phyloP scores from a whole-genome alignment of 2,329 filamentous ascomycete genomes.

The Exophiala aquamarina region DNA sequence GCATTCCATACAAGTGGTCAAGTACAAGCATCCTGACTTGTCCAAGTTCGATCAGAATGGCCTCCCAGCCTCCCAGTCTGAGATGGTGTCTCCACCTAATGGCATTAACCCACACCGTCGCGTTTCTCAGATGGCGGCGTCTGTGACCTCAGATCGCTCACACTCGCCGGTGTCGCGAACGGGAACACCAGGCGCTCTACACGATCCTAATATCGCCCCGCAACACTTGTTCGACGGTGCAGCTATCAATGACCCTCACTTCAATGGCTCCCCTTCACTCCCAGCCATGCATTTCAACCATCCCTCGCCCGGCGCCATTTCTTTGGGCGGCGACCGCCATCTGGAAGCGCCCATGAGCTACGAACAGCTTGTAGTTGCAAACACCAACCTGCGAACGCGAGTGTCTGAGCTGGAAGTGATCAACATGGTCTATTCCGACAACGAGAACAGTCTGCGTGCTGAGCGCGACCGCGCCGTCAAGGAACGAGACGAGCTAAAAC shows the following conservation, averaged over 20 bases:
- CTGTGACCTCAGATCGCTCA: conserved; percentile 71
- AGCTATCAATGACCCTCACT: conserved; percentile 64
- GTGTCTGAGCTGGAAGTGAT: conserved; percentile 95
- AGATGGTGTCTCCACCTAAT: conserved; percentile 57
- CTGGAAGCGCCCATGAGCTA: conserved; percentile 73
- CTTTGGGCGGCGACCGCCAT: conserved; percentile 61
- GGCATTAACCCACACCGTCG: conserved; percentile 60
- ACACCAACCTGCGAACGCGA: conserved; percentile 87
- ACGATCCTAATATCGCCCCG: conserved; percentile 66
- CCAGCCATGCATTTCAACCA: conserved; percentile 53
- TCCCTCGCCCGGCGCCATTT: conserved; percentile 59
- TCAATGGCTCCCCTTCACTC: conserved; percentile 53
- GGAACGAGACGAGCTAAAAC: conserved; percentile 78
- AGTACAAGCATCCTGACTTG: conserved; percentile 9
- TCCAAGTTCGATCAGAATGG: conserved; percentile 57
- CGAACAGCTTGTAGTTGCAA: conserved; percentile 71
- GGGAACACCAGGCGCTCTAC: conserved; percentile 73
- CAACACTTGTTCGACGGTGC: conserved; percentile 76
- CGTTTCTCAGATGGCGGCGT: conserved; percentile 69
- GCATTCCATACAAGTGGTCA: conserved; percentile 32
- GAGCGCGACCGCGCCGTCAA: conserved; percentile 75
- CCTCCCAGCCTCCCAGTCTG: conserved; percentile 56
- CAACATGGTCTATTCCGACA: conserved; percentile 61
- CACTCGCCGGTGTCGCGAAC: conserved; percentile 79
- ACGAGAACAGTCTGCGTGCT: conserved; percentile 55